Base-by-base conservation (phyloP, 1,284 basidiomycete species). In the Paramarasmius palmivorus region DNA sequence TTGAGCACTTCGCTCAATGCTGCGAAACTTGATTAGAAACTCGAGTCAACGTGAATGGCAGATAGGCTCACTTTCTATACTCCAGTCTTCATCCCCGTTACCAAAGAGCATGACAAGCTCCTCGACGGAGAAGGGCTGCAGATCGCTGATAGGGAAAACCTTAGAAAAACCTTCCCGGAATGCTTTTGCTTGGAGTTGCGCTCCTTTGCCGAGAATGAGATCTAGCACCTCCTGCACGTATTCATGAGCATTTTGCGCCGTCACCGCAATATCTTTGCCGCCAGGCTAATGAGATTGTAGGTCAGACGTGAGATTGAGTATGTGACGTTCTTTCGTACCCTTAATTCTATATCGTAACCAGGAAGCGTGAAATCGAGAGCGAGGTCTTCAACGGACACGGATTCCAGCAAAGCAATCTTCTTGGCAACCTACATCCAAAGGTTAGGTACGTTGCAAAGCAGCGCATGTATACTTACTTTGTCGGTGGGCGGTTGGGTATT, bases 281-380 rank as follows among this genome's bases (percentile, higher is more conserved):
- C 87, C 87, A 32, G 88, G 80, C 86, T 93, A 61, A 14, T 23
- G 48, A 39, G 44, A 41, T 41, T 56, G 36, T 40, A n/a, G n/a
- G 55, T 47, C 3, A 45, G 42, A 42, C 34, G 42, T 44, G 39
- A 34, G 9, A 25, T 40, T 20, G 52, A 10, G 55, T 37, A 36
- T 20, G 46, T 38, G 44, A 34, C 17, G 26, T 25, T 34, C n/a
- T 39, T n/a, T 69, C 82, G 55, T 68, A 90, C 88, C 65, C 86
- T 83, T 45, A 98, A 79, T 69, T 97, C 93, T 54, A 98, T 90
- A 63, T 93, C 87, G 63, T 96, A 94, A 8, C 97, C 97, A 8
- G 97, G 97, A 14, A 99, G 78, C 3, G 95, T 98, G 68, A 98
- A 98, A 73, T 99, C 96, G 29, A 99, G 81, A 0, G 90, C 86